Percentiles rank a stretch among this genome's conserved stretches.
Evolutionary conservation across 176 grass and related monocot genomes (phyloP).

Genomic region (Stipa capillata): DNA sequence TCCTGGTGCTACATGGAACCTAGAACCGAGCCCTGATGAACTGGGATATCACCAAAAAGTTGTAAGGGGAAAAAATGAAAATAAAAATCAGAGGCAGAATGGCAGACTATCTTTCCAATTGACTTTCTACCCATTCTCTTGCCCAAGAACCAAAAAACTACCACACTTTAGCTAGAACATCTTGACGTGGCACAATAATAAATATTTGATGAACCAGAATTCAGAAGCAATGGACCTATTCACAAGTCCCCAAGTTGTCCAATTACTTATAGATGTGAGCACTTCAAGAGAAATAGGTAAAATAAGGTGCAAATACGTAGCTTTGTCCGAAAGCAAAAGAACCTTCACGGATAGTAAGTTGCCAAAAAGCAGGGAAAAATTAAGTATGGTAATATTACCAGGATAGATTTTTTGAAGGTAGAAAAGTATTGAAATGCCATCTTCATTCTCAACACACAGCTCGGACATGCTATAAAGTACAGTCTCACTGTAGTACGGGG

Average conservation of each 20-base stretch:
- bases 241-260: background rate
- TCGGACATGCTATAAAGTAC: conserved; percentile 85
- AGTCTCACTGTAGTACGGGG: conserved; percentile 96
- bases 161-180: background rate
- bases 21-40: background rate
- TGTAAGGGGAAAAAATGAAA: background rate
- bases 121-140: background rate
- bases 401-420: conserved; percentile 99
- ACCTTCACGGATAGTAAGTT: background rate
- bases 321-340: background rate
- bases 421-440: conserved; percentile 92
- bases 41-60: background rate
- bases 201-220: background rate
- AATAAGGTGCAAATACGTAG: background rate
- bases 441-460: conserved; percentile 74
- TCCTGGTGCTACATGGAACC: no score
- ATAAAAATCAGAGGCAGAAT: background rate
- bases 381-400: conserved; percentile 40
- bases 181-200: background rate
- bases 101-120: no score
- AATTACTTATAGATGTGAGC: background rate
- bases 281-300: background rate
- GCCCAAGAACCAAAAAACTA: background rate
- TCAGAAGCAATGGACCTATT: background rate
- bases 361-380: background rate